These are phyloP conservation scores for Colletotrichum sp. DNA, from an alignment of 2,329 filamentous ascomycete genomes.

Conservation along the genomic window DNA sequence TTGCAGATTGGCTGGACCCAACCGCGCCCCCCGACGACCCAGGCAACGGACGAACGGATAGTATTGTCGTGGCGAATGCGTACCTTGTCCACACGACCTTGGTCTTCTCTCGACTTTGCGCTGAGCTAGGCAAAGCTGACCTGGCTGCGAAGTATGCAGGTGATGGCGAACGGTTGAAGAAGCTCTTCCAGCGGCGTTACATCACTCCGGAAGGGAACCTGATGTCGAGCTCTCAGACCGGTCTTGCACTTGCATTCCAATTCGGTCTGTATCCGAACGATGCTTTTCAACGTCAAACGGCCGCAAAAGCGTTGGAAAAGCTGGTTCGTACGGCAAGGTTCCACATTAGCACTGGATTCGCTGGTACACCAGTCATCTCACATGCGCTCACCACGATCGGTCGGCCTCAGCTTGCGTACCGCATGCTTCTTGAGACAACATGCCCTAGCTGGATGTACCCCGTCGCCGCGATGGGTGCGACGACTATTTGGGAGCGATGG, in stretches of 20 bases:
- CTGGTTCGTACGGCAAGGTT: conserved; percentile 12
- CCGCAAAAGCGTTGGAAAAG: neutral
- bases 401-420: conserved; percentile 31
- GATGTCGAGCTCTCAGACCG: conserved; percentile 10
- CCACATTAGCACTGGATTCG: conserved; percentile 11
- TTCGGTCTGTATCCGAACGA: conserved; percentile 6
- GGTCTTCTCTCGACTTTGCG: neutral
- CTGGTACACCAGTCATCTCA: conserved; percentile 8
- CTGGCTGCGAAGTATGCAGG: neutral
- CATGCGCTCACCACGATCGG: conserved; percentile 13
- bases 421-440: conserved; percentile 39
- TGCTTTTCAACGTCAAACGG: neutral
- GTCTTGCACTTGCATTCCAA: conserved; percentile 9
- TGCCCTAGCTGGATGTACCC: conserved; percentile 44
- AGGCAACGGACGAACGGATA: conserved; percentile 3
- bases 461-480: conserved; percentile 39
- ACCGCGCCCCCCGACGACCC: conserved; percentile 14
- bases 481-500: conserved; percentile 49
- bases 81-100: conserved; percentile 7
- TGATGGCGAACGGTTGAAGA: neutral
- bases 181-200: conserved; percentile 3
- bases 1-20: conserved; percentile 16
- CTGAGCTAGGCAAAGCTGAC: neutral
- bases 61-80: conserved; percentile 4
- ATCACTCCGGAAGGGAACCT: conserved; percentile 15